A percentile compares a stretch with the other conserved stretches of the same genome.
Conservation (phyloP, 2,329 filamentous ascomycete species). For the Aureobasidium sp. region DNA sequence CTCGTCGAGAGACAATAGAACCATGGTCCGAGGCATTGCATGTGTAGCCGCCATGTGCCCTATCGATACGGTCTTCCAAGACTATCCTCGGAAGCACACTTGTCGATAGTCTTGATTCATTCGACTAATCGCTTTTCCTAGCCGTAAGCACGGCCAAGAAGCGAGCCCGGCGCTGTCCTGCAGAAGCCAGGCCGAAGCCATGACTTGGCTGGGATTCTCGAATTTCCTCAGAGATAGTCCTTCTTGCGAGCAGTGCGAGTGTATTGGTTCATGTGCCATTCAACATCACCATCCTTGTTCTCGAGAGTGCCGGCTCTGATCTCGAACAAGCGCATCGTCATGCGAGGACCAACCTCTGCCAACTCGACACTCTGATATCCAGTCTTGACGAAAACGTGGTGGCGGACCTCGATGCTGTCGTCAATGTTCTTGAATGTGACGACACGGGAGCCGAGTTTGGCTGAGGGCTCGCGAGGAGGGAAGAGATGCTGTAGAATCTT, state of each 20-base stretch:
- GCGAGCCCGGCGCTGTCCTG: slow-evolving; percentile 6
- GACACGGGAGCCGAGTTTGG: slow-evolving; percentile 79
- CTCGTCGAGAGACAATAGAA: neutral
- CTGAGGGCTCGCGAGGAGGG: slow-evolving; percentile 73
- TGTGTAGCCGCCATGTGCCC: neutral
- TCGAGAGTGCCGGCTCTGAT: slow-evolving; percentile 87
- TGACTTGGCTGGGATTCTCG: neutral
- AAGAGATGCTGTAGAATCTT: slow-evolving; percentile 93
- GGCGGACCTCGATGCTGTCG: slow-evolving; percentile 78
- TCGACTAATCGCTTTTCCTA: neutral
- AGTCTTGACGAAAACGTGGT: slow-evolving; percentile 91
- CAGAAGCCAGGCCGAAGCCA: neutral
- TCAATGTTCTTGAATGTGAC: slow-evolving; percentile 94
- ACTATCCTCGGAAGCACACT: neutral
- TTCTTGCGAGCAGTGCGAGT: slow-evolving; percentile 92
- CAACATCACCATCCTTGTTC: slow-evolving; percentile 89
- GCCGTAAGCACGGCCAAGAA: neutral
- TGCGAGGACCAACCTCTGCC: slow-evolving; percentile 82
- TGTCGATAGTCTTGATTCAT: neutral
- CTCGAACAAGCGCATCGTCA: slow-evolving; percentile 96
- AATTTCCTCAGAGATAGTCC: slow-evolving; percentile 71
- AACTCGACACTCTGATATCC: slow-evolving; percentile 84
- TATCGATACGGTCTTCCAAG: neutral
- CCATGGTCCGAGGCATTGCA: neutral
- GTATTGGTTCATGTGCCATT: slow-evolving; percentile 95